These are phyloP conservation scores for Boechera divaricarpa DNA, from an alignment of 345 rosid genomes.

Conservation along the genomic window DNA sequence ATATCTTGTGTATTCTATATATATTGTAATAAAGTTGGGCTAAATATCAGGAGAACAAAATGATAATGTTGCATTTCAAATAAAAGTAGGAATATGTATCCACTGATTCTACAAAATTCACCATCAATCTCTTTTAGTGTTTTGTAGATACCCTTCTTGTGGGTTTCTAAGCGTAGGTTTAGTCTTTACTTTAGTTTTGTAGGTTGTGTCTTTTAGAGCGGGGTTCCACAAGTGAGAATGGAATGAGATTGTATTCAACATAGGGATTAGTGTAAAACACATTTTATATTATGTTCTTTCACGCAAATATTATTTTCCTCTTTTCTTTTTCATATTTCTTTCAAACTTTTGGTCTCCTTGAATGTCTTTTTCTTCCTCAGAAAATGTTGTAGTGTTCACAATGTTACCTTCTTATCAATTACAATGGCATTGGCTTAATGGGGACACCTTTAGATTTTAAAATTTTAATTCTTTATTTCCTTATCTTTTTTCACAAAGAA, in stretches of 20 bases:
- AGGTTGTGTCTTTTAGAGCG: slow-evolving; percentile 14
- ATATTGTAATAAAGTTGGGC: slow-evolving; percentile 7
- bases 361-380: slow-evolving; percentile 41
- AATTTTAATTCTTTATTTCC: slow-evolving; percentile 15
- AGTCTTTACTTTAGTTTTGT: slow-evolving; percentile 15
- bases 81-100: slow-evolving; percentile 22
- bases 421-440: neutral
- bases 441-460: slow-evolving; percentile 33
- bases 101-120: slow-evolving; percentile 15
- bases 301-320: neutral
- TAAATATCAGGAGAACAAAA: slow-evolving; percentile 31
- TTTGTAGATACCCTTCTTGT: neutral
- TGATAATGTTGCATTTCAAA: slow-evolving; percentile 23
- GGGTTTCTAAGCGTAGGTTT: neutral
- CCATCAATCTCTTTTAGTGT: slow-evolving; percentile 4
- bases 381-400: slow-evolving; percentile 35
- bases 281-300: slow-evolving; percentile 33
- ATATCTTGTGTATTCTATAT: slow-evolving; percentile 25
- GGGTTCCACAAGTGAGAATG: slow-evolving; percentile 32
- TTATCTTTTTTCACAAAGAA: slow-evolving; percentile 33
- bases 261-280: slow-evolving; percentile 47
- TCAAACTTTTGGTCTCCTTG: slow-evolving; percentile 46
- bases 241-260: slow-evolving; percentile 33
- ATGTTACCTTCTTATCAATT: slow-evolving; percentile 19
- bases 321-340: slow-evolving; percentile 27